A percentile compares a stretch with the other conserved stretches of the same genome.
Evolutionary conservation across 768 basidiomycete genomes (phyloP).

Genomic region (Trametes cubensis): DNA sequence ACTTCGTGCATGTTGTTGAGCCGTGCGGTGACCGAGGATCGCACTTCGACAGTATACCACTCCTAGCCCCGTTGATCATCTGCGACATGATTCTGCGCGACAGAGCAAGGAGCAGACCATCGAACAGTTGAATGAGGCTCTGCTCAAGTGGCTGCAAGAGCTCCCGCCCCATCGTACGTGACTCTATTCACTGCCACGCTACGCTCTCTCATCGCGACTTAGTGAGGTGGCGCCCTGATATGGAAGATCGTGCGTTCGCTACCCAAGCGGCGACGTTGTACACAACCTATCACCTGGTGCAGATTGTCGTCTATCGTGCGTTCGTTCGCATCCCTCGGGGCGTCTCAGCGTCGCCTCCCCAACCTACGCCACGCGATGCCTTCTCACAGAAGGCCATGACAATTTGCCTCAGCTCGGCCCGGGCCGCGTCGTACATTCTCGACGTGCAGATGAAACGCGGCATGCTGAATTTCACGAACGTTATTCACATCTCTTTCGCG

Average conservation of each 20-base stretch:
- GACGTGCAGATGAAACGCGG: slow-evolving; percentile 52
- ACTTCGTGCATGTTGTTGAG: not conserved
- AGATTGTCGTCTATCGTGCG: slow-evolving; percentile 77
- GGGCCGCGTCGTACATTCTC: slow-evolving; percentile 61
- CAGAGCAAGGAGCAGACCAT: slow-evolving; percentile 39
- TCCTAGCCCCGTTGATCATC: slow-evolving; percentile 44
- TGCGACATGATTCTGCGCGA: slow-evolving; percentile 29
- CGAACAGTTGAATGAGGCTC: slow-evolving; percentile 47
- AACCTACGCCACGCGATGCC: slow-evolving; percentile 38
- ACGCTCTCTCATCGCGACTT: not conserved
- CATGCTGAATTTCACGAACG: slow-evolving; percentile 27
- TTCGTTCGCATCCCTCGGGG: slow-evolving; percentile 57
- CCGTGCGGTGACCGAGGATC: not conserved
- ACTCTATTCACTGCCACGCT: not conserved
- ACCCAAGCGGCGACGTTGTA: slow-evolving; percentile 48
- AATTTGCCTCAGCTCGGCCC: slow-evolving; percentile 50
- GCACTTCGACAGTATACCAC: slow-evolving; percentile 58
- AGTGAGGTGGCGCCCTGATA: slow-evolving; percentile 48
- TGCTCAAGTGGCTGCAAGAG: slow-evolving; percentile 41
- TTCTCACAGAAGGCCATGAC: slow-evolving; percentile 72
- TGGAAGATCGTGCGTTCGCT: slow-evolving; percentile 42
- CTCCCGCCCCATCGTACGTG: slow-evolving; percentile 36
- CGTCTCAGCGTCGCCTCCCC: slow-evolving; percentile 30
- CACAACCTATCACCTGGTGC: slow-evolving; percentile 56
- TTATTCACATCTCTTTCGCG: slow-evolving; percentile 48